Conservation (phyloP, 2,329 filamentous ascomycete species). For the Cercospora zeina region DNA sequence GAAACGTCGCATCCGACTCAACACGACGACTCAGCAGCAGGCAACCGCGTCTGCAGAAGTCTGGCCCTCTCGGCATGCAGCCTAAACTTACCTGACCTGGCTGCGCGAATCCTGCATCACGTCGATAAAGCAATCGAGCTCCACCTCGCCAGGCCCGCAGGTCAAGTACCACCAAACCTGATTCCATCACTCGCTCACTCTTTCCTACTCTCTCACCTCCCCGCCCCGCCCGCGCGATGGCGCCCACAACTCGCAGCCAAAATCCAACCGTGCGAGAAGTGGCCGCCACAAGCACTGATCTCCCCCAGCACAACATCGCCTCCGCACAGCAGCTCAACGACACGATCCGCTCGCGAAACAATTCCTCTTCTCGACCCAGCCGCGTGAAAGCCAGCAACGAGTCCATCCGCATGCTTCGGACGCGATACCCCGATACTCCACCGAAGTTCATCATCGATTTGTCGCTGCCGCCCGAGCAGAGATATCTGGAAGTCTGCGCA, state of each 20-base stretch:
- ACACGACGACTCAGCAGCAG: neutral
- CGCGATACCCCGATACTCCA: conserved; percentile 24
- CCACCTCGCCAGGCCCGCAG: conserved; percentile 8
- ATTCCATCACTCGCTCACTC: neutral
- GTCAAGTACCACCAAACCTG: conserved; percentile 4
- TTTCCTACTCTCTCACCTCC: neutral
- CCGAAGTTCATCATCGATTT: conserved; percentile 52
- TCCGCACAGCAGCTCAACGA: conserved; percentile 11
- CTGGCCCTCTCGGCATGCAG: neutral
- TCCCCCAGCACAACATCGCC: conserved; percentile 20
- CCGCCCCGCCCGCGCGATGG: neutral
- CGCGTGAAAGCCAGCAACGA: neutral
- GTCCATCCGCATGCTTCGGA: neutral
- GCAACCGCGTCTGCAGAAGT: neutral
- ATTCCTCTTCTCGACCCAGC: neutral
- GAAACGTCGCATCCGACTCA: neutral
- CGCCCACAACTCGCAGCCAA: conserved; percentile 20
- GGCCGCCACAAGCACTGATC: conserved; percentile 19
- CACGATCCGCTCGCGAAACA: neutral
- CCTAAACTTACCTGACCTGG: conserved; percentile 6
- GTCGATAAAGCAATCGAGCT: conserved; percentile 7
- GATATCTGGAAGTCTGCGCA: conserved; percentile 53
- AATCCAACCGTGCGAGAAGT: conserved; percentile 21
- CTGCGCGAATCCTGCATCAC: conserved; percentile 8
- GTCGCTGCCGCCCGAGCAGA: conserved; percentile 53